Percentiles rank a stretch among this genome's conserved stretches.
These are phyloP conservation scores for Wickerhamiella sorbophila DNA, from an alignment of 805 yeast species.

Conservation along the genomic window DNA sequence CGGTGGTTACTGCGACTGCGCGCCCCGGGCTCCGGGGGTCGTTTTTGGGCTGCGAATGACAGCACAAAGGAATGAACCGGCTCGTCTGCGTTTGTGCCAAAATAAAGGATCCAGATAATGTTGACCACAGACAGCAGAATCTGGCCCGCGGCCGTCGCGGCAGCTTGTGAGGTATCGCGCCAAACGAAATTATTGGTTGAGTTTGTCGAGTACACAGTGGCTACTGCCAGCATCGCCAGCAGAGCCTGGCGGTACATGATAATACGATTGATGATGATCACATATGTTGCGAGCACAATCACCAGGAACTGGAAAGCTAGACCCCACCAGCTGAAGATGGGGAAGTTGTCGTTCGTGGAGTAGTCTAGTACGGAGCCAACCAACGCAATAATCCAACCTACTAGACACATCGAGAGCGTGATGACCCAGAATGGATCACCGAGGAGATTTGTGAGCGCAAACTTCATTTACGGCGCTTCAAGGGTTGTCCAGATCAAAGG, in stretches of 20 bases:
- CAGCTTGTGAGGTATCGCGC: conserved; percentile 43
- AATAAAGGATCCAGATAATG: conserved; percentile 72
- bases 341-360: conserved; percentile 33
- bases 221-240: conserved; percentile 47
- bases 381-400: conserved; percentile 80
- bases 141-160: conserved; percentile 89
- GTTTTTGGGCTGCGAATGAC: conserved; percentile 43
- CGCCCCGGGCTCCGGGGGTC: conserved; percentile 2
- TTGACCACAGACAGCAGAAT: conserved; percentile 71
- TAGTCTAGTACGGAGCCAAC: conserved; percentile 66
- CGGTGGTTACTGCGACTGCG: background rate
- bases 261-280: conserved; percentile 46
- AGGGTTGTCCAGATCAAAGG: too few relatives aligned
- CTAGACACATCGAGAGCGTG: conserved; percentile 53
- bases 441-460: conserved; percentile 32
- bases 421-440: conserved; percentile 84
- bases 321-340: conserved; percentile 95
- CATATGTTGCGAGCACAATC: conserved; percentile 36
- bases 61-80: conserved; percentile 75
- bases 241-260: conserved; percentile 48
- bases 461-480: conserved; percentile 7
- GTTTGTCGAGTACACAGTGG: conserved; percentile 74
- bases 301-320: conserved; percentile 61
- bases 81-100: conserved; percentile 83
- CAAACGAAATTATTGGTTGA: conserved; percentile 71